Conservation (phyloP, 371 early-diverging fungal species). For the Mortierella sp. region DNA sequence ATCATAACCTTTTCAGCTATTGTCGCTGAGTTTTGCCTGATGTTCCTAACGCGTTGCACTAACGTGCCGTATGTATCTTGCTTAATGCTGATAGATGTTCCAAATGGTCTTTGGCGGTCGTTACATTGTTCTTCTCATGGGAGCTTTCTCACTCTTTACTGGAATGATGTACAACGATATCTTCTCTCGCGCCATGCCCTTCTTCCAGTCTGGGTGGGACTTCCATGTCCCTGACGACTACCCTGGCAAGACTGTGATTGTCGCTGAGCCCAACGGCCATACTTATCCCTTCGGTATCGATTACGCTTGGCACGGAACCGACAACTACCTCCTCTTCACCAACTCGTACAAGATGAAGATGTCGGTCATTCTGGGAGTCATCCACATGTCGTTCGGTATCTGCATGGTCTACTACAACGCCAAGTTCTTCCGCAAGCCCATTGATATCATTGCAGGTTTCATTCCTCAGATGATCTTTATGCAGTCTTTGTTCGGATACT, state of each 20-base stretch:
- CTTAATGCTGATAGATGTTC: conserved; percentile 72
- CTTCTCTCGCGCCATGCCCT: conserved; percentile 87
- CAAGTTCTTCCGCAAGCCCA: conserved; percentile 85
- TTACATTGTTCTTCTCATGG: conserved; percentile 98
- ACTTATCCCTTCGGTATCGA: conserved; percentile 77
- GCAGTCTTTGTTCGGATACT: conserved; percentile 96
- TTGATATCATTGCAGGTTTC: conserved; percentile 89
- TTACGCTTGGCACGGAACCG: conserved; percentile 95
- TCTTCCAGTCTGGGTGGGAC: conserved; percentile 87
- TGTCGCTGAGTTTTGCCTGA: neutral
- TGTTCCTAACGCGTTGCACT: neutral
- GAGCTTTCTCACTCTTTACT: conserved; percentile 96
- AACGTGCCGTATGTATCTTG: conserved; percentile 52
- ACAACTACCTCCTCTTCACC: conserved; percentile 93
- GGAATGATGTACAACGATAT: conserved; percentile 99
- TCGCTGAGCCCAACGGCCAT: conserved; percentile 53
- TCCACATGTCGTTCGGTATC: conserved; percentile 99
- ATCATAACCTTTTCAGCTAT: neutral
- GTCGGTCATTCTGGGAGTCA: conserved; percentile 97
- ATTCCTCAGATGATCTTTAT: conserved; percentile 98
- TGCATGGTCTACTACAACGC: conserved; percentile 93
- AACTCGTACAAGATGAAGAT: conserved; percentile 99
- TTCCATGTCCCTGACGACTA: conserved; percentile 68
- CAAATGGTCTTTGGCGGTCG: conserved; percentile 96
- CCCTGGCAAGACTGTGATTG: conserved; percentile 57